Base-by-base conservation (phyloP, 108 stramenopile genomes). In the Pseudonitzschia delicatissima region DNA sequence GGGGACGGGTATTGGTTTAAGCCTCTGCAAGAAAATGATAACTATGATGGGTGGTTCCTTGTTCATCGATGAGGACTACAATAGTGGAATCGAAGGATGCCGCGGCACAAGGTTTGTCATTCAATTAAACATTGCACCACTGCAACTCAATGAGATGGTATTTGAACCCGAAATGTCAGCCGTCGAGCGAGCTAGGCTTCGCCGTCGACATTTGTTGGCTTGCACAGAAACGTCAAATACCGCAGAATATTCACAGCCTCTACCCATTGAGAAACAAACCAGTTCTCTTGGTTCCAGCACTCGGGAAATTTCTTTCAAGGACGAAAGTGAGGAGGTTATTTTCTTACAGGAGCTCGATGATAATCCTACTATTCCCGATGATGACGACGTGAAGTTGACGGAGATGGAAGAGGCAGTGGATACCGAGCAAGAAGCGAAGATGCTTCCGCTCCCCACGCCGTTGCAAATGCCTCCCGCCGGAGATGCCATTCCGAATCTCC, bases 1-100 rank as follows among this genome's bases (percentile, higher is more conserved):
- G 61, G 78, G 78, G 0, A 78, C 77, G 12, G 77, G 77, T 28
- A 55, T 78, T 37, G 77, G 77, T 5, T 25, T 78, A 27, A 42
- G 33, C 17, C 50, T 78, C 6, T 68, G 68, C 40, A 63, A 69
- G 47, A 68, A 69, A 8, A 12, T 78, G 44, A 37, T 69, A 23
- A 33, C 37, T 36, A 36, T 73, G 32, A 73, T 78, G 72, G 77
- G 71, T 21, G 77, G 77, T 1, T 23, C 2, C 26, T 29, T 76
- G 5, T 45, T 0, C 21, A 15, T 75, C 29, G 71, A 77, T 51
- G 47, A 60, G 4, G 13, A 27, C 13, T 78, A 68, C 36, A 4
- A 49, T 23, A 78, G 77, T 63, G 77, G 72, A 2, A 21, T 73
- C 13, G 62, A 63, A 11, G 77, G 67, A 33, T 45, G 48, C 9